phyloP scores from a whole-genome alignment of 2,329 filamentous ascomycete genomes.

The Talaromyces sp. region DNA sequence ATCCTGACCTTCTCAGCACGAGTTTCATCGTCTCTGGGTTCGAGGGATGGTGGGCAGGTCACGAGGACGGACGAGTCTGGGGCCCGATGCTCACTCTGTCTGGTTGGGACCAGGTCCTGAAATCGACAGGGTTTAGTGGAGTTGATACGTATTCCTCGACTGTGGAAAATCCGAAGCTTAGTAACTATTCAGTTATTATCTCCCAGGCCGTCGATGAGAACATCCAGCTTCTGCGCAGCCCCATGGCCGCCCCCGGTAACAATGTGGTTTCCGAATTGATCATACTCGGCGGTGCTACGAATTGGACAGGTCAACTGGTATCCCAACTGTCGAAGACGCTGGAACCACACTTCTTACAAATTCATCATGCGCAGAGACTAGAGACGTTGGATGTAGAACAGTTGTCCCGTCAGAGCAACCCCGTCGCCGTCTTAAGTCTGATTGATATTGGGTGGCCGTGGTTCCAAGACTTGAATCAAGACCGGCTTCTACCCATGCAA shows the following conservation, averaged over 20 bases:
- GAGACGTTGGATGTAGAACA: background rate
- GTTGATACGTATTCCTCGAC: background rate
- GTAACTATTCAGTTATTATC: background rate
- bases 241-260: background rate
- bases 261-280: background rate
- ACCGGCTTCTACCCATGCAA: background rate
- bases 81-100: background rate
- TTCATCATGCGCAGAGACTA: background rate
- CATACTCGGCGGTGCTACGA: background rate
- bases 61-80: background rate
- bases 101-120: conserved; percentile 1
- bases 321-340: background rate
- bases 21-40: background rate
- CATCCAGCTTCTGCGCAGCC: background rate
- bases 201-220: conserved; percentile 3
- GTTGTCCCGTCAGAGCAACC: background rate
- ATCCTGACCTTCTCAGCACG: conserved; percentile 29
- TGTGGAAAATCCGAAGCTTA: background rate
- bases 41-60: conserved; percentile 19
- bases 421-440: background rate
- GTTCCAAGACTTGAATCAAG: background rate
- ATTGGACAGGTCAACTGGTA: background rate
- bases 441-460: conserved; percentile 2
- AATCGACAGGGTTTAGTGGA: background rate
- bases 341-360: background rate